phyloP scores from a whole-genome alignment of 805 yeast genomes.

The Yarrowia deformans region DNA sequence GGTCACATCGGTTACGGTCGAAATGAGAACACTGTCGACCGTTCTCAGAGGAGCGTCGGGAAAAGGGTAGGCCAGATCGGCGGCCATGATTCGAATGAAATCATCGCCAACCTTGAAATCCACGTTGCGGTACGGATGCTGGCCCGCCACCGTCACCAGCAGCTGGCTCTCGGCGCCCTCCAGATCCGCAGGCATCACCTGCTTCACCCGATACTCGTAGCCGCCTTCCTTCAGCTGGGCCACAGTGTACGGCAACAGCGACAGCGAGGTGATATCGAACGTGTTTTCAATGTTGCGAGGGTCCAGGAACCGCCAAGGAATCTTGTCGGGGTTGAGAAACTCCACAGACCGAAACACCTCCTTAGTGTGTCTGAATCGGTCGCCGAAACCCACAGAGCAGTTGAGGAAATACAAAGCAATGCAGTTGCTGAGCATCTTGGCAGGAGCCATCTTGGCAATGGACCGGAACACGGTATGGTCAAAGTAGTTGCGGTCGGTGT shows the following conservation, averaged over 20 bases:
- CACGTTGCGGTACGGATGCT: neutral
- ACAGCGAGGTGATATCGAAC: slow-evolving; percentile 47
- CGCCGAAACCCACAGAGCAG: slow-evolving; percentile 47
- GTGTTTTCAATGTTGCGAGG: slow-evolving; percentile 57
- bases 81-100: slow-evolving; percentile 15
- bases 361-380: slow-evolving; percentile 45
- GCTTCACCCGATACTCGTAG: slow-evolving; percentile 23
- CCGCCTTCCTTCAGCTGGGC: slow-evolving; percentile 11
- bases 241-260: slow-evolving; percentile 28
- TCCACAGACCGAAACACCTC: slow-evolving; percentile 42
- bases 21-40: neutral
- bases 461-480: slow-evolving; percentile 51
- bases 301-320: slow-evolving; percentile 54
- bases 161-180: slow-evolving; percentile 1
- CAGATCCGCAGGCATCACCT: neutral
- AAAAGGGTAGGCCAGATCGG: neutral
- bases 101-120: slow-evolving; percentile 31
- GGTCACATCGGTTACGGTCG: neutral
- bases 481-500: slow-evolving; percentile 49
- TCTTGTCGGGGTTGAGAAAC: slow-evolving; percentile 44
- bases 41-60: slow-evolving; percentile 28
- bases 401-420: slow-evolving; percentile 59
- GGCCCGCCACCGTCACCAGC: neutral
- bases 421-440: slow-evolving; percentile 61
- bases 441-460: slow-evolving; percentile 59